Conservation (phyloP, 495 filamentous ascomycete genomes). For the Evansstolkia leycettana region DNA sequence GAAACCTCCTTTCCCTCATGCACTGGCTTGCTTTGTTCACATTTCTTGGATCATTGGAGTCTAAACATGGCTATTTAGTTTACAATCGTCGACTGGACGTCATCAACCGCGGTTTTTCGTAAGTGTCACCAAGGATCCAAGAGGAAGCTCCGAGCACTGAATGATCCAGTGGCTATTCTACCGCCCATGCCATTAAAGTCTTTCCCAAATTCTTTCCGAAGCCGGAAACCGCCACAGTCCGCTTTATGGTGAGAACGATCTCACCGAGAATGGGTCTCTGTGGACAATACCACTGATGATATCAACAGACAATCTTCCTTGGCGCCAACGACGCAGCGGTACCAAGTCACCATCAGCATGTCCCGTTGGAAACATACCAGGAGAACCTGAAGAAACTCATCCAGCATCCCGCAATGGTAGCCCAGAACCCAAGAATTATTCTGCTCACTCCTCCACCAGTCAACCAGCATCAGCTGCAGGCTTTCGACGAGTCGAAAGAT, state of each 20-base stretch:
- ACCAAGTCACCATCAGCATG: conserved; percentile 50
- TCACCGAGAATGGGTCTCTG: conserved; percentile 1
- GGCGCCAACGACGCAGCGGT: conserved; percentile 78
- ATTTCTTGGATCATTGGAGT: too few species aligned
- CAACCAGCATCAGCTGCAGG: conserved; percentile 56
- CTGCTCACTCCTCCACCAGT: conserved; percentile 70
- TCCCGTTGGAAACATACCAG: conserved; percentile 61
- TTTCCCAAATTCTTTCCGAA: conserved; percentile 45
- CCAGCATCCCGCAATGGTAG: conserved; percentile 50
- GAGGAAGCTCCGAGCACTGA: not conserved
- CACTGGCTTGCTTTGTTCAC: not conserved
- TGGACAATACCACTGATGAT: conserved; percentile 3
- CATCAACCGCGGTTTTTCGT: conserved; percentile 55
- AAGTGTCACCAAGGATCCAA: conserved; percentile 5
- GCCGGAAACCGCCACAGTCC: conserved; percentile 42
- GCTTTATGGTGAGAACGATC: conserved; percentile 61
- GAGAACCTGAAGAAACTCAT: conserved; percentile 58
- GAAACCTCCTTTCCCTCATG: not conserved
- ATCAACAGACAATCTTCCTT: conserved; percentile 58
- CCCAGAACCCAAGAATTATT: conserved; percentile 61
- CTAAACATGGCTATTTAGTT: conserved; percentile 18
- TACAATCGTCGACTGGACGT: conserved; percentile 56
- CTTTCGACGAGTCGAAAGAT: conserved; percentile 38
- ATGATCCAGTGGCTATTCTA: conserved; percentile 59
- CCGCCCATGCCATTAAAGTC: conserved; percentile 46